These are phyloP conservation scores for Paracoccidioides lutzii DNA, from an alignment of 2,329 filamentous ascomycete genomes.

Conservation along the genomic window DNA sequence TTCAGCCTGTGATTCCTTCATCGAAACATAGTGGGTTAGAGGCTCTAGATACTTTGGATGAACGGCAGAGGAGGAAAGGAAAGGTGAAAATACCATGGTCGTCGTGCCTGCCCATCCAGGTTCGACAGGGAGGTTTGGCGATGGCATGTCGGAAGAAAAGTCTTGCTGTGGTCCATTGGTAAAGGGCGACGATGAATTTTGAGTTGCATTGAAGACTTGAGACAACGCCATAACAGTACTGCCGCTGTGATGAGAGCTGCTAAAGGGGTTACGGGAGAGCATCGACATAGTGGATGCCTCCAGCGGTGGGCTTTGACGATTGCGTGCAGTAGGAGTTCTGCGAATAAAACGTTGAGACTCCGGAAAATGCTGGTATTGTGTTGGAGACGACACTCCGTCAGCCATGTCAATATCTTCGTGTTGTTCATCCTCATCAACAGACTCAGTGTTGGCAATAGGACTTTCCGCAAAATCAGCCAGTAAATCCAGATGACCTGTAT, in stretches of 20 bases:
- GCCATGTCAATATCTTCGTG: constrained; percentile 53
- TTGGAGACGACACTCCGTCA: constrained; percentile 45
- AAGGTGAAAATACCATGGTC: constrained; percentile 26
- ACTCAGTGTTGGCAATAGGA: constrained; percentile 12
- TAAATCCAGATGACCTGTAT: constrained; percentile 33
- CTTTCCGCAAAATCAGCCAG: constrained; percentile 26
- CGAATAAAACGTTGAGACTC: constrained; percentile 35
- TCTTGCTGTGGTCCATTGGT: constrained; percentile 25
- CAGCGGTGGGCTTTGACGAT: constrained; percentile 22
- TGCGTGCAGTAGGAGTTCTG: constrained; percentile 29
- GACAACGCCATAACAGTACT: constrained; percentile 32
- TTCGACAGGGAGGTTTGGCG: constrained; percentile 36
- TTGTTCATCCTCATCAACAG: background rate
- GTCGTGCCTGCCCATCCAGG: constrained; percentile 21
- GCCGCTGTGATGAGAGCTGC: constrained; percentile 23
- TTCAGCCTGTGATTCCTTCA: constrained; percentile 34
- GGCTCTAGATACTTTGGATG: constrained; percentile 29
- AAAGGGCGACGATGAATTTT: constrained; percentile 35
- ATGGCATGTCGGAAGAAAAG: constrained; percentile 34
- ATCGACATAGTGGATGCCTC: constrained; percentile 25
- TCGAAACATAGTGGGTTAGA: constrained; percentile 31
- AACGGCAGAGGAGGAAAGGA: constrained; percentile 20
- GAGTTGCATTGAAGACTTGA: constrained; percentile 37
- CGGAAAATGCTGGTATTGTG: constrained; percentile 29
- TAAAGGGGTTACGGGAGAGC: constrained; percentile 32